Conservation (phyloP, 139 green algal genomes). For the Coelastrella sp. region DNA sequence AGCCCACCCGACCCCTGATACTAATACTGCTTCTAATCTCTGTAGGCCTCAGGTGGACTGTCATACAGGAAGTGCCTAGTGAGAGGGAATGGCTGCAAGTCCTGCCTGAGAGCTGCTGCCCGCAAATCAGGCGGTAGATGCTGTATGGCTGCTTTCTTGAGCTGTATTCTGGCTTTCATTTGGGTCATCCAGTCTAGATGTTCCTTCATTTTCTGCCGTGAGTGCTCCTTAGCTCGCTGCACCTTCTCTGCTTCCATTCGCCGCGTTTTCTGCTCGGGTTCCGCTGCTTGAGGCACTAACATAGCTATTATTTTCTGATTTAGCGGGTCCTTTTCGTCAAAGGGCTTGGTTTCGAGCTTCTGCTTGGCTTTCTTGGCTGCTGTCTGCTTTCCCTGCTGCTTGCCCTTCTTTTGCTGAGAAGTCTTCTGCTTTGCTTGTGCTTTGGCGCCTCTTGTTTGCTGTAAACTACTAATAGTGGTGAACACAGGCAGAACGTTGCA, state of each 20-base stretch:
- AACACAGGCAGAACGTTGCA: too few relatives aligned
- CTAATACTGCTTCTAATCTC: not conserved
- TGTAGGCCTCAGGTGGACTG: conserved; percentile 35
- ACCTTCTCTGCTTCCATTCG: not conserved
- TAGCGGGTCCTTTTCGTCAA: conserved; percentile 48
- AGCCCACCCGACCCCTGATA: too few relatives aligned
- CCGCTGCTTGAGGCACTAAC: conserved; percentile 25
- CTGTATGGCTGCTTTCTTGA: conserved; percentile 40
- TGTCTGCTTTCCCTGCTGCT: conserved; percentile 17
- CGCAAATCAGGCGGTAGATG: conserved; percentile 29
- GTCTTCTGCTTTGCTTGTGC: conserved; percentile 24
- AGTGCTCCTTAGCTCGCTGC: conserved; percentile 8
- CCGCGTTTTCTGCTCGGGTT: not conserved
- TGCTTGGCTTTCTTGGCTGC: conserved; percentile 30
- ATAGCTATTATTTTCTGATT: conserved; percentile 43
- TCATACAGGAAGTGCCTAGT: conserved; percentile 49
- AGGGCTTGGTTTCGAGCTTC: conserved; percentile 36
- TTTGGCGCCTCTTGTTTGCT: conserved; percentile 29
- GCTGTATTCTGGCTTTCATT: conserved; percentile 24
- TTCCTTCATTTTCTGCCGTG: conserved; percentile 6
- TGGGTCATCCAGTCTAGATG: conserved; percentile 14
- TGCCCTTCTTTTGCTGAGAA: not conserved
- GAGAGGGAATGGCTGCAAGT: conserved; percentile 43
- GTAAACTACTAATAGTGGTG: too few relatives aligned
- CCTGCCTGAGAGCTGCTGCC: conserved; percentile 21